phyloP scores from a whole-genome alignment of 192 early-diverging fungal genomes.

The Pilaira anomala region DNA sequence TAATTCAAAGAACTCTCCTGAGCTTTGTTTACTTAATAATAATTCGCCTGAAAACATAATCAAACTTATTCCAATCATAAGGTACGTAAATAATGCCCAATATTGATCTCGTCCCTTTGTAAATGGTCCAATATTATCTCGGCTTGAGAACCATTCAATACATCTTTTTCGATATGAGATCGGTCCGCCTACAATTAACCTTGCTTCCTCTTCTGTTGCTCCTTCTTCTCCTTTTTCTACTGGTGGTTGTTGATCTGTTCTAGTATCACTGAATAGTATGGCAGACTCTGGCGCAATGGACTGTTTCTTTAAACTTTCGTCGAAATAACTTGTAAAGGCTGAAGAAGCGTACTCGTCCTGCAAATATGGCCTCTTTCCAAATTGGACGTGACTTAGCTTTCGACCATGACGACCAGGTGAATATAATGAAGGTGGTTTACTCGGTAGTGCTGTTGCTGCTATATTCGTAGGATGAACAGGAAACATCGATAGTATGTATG shows the following conservation, averaged over 20 bases:
- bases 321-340: no score
- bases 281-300: neutral
- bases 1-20: slow-evolving; percentile 14
- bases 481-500: no score
- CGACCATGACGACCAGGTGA: no score
- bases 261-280: neutral
- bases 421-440: neutral
- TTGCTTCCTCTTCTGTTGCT: neutral
- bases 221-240: no score
- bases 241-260: neutral
- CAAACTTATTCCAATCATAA: neutral
- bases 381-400: no score
- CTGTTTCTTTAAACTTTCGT: no score
- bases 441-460: neutral
- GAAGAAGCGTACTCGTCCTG: no score
- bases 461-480: neutral
- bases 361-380: no score
- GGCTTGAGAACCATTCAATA: neutral
- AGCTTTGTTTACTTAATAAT: neutral
- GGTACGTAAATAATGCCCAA: slow-evolving; percentile 3
- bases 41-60: slow-evolving; percentile 4
- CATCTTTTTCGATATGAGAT: neutral
- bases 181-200: neutral
- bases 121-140: neutral
- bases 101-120: neutral